phyloP scores from a whole-genome alignment of 352 stramenopile genomes.

The Phytophthora foliorum region DNA sequence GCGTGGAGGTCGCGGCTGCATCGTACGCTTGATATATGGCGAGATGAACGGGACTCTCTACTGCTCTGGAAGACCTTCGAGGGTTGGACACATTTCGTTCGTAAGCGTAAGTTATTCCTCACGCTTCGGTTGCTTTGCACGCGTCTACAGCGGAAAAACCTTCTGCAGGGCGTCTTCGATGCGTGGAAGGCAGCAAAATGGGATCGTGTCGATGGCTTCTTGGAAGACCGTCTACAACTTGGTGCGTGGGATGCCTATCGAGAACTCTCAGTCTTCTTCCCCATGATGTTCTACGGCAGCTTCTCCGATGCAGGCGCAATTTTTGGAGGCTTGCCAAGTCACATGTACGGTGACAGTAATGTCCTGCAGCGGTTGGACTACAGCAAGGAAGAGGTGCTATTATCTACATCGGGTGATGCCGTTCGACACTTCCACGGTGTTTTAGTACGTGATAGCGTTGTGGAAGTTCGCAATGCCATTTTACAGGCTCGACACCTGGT shows the following conservation, averaged over 20 bases:
- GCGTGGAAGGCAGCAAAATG: constrained; percentile 75
- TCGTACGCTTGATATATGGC: constrained; percentile 65
- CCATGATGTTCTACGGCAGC: constrained; percentile 71
- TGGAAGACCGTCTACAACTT: constrained; percentile 64
- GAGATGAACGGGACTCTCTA: constrained; percentile 25
- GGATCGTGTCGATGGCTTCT: constrained; percentile 64
- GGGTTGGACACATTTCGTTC: constrained; percentile 56
- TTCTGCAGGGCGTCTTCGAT: constrained; percentile 62
- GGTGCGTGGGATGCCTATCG: constrained; percentile 69
- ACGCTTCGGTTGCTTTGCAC: constrained; percentile 59
- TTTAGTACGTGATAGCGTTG: constrained; percentile 56
- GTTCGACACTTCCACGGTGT: constrained; percentile 59
- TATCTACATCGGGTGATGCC: constrained; percentile 27
- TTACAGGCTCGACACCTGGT: constrained; percentile 59
- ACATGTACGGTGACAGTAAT: constrained; percentile 15
- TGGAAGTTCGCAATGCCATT: constrained; percentile 65
- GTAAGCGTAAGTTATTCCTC: constrained; percentile 61
- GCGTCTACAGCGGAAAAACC: constrained; percentile 40
- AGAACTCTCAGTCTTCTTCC: constrained; percentile 61
- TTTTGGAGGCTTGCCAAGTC: constrained; percentile 59
- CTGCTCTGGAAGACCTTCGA: constrained; percentile 50
- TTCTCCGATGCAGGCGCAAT: constrained; percentile 67
- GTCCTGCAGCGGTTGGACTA: background rate
- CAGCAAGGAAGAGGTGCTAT: constrained; percentile 21
- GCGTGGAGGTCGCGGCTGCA: constrained; percentile 58